phyloP scores from a whole-genome alignment of 1,139 yeast species.

The Yamadazyma atlantica region DNA sequence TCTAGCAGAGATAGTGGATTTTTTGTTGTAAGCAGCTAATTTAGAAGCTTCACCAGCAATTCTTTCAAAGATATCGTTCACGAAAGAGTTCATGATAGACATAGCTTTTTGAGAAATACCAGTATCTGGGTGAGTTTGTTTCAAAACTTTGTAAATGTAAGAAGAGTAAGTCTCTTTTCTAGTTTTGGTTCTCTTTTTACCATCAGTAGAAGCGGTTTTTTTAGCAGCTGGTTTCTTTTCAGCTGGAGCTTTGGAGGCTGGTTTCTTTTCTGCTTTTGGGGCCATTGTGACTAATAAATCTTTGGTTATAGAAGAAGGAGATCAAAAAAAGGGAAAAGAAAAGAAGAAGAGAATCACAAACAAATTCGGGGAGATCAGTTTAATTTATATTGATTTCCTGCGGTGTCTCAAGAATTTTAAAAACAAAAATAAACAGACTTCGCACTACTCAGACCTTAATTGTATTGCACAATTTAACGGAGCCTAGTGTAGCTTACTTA shows the following conservation, averaged over 20 bases:
- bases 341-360: constrained; percentile 8
- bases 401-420: background rate
- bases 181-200: constrained; percentile 94
- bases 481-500: background rate
- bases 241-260: constrained; percentile 98
- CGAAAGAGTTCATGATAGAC: constrained; percentile 99
- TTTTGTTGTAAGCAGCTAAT: constrained; percentile 99
- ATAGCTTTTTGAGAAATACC: constrained; percentile 99
- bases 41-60: constrained; percentile 98
- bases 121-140: constrained; percentile 99
- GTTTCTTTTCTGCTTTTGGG: constrained; percentile 97
- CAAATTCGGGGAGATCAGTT: constrained; percentile 4
- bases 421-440: background rate
- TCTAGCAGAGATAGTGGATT: constrained; percentile 98
- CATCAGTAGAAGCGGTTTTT: constrained; percentile 84
- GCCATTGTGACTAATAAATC: constrained; percentile 59
- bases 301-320: constrained; percentile 16
- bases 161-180: constrained; percentile 99
- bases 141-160: constrained; percentile 96
- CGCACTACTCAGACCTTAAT: background rate
- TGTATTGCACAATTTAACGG: background rate
- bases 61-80: constrained; percentile 94
- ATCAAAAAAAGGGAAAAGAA: constrained; percentile 10
- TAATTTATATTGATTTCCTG: background rate
- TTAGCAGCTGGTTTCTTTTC: constrained; percentile 96